These are phyloP conservation scores for Musa balbisiana DNA, from an alignment of 202 grass and related monocot species.

Conservation along the genomic window DNA sequence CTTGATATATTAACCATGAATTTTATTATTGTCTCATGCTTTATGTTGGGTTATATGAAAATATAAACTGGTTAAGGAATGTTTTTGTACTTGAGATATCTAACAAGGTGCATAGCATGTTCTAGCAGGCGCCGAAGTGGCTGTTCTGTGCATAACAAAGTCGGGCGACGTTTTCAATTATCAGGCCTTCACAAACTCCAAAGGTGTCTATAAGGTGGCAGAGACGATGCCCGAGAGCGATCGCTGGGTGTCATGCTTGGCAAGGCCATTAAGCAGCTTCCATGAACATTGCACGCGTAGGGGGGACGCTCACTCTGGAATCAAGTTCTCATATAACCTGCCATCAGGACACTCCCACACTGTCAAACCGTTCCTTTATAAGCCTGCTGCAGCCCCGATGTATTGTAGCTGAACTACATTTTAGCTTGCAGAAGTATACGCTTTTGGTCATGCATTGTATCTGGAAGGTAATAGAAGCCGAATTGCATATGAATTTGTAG, in stretches of 20 bases:
- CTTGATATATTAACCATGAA: too few relatives aligned
- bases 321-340: slow-evolving; percentile 81
- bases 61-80: not conserved
- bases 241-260: slow-evolving; percentile 83
- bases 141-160: slow-evolving; percentile 94
- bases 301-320: slow-evolving; percentile 69
- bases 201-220: slow-evolving; percentile 58
- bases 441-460: too few relatives aligned
- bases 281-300: slow-evolving; percentile 59
- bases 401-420: slow-evolving; percentile 34
- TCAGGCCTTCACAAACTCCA: slow-evolving; percentile 88
- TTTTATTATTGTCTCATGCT: too few relatives aligned
- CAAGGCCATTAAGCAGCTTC: slow-evolving; percentile 84
- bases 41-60: not conserved
- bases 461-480: too few relatives aligned
- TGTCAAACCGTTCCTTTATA: slow-evolving; percentile 86
- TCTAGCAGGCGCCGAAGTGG: slow-evolving; percentile 63
- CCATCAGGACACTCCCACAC: slow-evolving; percentile 52
- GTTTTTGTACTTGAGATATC: not conserved
- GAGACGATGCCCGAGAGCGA: slow-evolving; percentile 90
- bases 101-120: not conserved
- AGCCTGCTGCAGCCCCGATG: slow-evolving; percentile 41
- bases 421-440: not conserved
- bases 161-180: slow-evolving; percentile 93
- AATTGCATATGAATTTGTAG: too few relatives aligned